phyloP scores from a whole-genome alignment of 75 land plant species.

The Pseudotsuga menziesii region DNA sequence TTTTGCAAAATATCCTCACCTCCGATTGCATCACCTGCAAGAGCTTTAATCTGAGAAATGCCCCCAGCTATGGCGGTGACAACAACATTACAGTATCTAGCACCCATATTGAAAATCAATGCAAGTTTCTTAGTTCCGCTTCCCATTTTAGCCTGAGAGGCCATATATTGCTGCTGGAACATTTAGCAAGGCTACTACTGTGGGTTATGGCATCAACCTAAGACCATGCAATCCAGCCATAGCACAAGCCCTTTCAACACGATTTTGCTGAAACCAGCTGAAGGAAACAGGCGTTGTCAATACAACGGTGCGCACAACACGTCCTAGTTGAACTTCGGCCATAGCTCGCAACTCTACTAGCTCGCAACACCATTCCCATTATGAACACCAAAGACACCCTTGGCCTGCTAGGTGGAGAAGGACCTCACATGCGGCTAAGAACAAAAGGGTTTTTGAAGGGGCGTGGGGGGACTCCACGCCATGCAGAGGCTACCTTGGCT shows the following conservation, averaged over 20 bases:
- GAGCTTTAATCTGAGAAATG: conserved; percentile 57
- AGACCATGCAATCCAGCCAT: conserved; percentile 69
- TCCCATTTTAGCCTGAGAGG: conserved; percentile 22
- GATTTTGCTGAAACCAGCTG: conserved; percentile 57
- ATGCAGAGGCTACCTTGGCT: too few species aligned
- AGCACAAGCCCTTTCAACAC: conserved; percentile 66
- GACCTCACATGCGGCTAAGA: too few species aligned
- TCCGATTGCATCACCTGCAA: conserved; percentile 48
- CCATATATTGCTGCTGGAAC: conserved; percentile 74
- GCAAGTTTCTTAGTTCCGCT: conserved; percentile 58
- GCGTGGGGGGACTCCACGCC: too few species aligned
- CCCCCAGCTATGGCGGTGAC: conserved; percentile 66
- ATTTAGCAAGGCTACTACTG: conserved; percentile 54
- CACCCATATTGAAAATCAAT: conserved; percentile 70
- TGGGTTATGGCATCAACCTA: conserved; percentile 71
- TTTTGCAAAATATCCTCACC: conserved; percentile 74
- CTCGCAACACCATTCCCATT: too few species aligned
- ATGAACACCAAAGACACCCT: too few species aligned
- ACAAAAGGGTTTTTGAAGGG: too few species aligned
- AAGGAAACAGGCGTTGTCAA: conserved; percentile 71
- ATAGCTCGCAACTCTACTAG: conserved; percentile 52
- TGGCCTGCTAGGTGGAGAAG: too few species aligned
- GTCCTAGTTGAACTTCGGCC: conserved; percentile 52
- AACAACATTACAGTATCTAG: conserved; percentile 65
- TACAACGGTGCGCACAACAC: conserved; percentile 47